These are phyloP conservation scores for Nigrograna mackinnonii DNA, from an alignment of 2,329 filamentous ascomycete species.

Conservation along the genomic window DNA sequence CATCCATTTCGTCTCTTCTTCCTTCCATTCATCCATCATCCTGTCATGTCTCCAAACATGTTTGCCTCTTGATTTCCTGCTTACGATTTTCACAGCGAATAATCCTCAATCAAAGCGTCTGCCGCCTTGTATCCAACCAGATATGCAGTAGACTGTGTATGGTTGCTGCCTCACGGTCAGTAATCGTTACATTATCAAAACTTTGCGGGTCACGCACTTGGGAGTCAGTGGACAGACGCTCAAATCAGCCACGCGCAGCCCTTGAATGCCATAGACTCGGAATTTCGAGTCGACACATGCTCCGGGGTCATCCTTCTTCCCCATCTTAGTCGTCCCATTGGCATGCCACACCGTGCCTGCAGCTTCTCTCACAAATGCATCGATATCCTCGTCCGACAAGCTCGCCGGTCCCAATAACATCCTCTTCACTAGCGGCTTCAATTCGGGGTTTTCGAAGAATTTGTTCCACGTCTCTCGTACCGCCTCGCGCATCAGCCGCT, in stretches of 20 bases:
- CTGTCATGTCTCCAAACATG: no score
- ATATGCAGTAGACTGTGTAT: constrained; percentile 39
- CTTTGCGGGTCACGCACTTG: constrained; percentile 49
- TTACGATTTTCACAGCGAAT: constrained; percentile 15
- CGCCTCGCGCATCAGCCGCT: constrained; percentile 30
- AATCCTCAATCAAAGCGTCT: constrained; percentile 35
- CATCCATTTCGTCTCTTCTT: no score
- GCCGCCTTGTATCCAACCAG: constrained; percentile 36
- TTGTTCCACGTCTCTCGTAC: constrained; percentile 45
- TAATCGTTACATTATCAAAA: neutral
- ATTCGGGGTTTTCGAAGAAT: constrained; percentile 52
- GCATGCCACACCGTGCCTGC: constrained; percentile 41
- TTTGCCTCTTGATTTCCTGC: no score
- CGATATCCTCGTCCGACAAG: constrained; percentile 56
- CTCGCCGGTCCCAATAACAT: constrained; percentile 46
- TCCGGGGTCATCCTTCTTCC: constrained; percentile 30
- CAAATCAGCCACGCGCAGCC: constrained; percentile 44
- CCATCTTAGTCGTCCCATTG: constrained; percentile 43
- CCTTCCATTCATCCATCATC: no score
- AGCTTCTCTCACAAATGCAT: constrained; percentile 31
- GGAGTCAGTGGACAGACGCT: constrained; percentile 36
- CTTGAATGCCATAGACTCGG: constrained; percentile 41
- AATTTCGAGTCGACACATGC: constrained; percentile 43
- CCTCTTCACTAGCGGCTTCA: constrained; percentile 54
- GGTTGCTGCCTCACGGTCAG: constrained; percentile 48